Evolutionary conservation across 2,329 filamentous ascomycete species (phyloP).

Genomic region (Hymenoscyphus infarciens): DNA sequence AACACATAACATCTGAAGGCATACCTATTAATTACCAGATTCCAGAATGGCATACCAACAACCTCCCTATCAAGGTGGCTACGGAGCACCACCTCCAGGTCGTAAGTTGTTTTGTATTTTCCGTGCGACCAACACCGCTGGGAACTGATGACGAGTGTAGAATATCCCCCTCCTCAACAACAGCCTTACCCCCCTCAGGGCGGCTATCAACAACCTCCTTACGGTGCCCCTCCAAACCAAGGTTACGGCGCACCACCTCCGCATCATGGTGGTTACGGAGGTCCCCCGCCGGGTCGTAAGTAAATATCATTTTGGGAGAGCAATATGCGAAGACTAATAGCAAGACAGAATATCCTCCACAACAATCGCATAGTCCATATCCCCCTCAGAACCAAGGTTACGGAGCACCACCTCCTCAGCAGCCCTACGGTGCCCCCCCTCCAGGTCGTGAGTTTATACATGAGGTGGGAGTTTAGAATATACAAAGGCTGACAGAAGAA

Average conservation of each 20-base stretch:
- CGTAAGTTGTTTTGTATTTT: conserved; percentile 13
- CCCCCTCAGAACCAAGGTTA: conserved; percentile 5
- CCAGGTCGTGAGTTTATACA: background rate
- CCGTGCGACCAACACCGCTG: conserved; percentile 1
- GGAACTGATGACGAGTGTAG: conserved; percentile 7
- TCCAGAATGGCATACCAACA: conserved; percentile 27
- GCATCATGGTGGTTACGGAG: conserved; percentile 16
- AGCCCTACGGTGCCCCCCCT: conserved; percentile 10
- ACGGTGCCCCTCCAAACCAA: background rate
- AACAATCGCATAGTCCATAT: conserved; percentile 8
- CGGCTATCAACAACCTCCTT: conserved; percentile 13
- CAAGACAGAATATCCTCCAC: conserved; percentile 8
- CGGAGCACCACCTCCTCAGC: conserved; percentile 12
- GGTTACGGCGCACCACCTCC: conserved; percentile 16
- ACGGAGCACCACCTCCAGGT: conserved; percentile 21
- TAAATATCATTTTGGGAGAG: background rate
- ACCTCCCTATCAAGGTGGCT: conserved; percentile 16
- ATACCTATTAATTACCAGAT: background rate
- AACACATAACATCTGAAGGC: background rate
- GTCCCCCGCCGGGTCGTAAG: conserved; percentile 21
- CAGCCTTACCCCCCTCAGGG: conserved; percentile 7
- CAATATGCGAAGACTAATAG: conserved; percentile 1
- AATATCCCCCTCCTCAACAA: conserved; percentile 8
- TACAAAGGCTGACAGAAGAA: background rate
- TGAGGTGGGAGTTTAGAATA: background rate